phyloP scores from a whole-genome alignment of 2,329 filamentous ascomycete species.

The Diplocarpon rosae region DNA sequence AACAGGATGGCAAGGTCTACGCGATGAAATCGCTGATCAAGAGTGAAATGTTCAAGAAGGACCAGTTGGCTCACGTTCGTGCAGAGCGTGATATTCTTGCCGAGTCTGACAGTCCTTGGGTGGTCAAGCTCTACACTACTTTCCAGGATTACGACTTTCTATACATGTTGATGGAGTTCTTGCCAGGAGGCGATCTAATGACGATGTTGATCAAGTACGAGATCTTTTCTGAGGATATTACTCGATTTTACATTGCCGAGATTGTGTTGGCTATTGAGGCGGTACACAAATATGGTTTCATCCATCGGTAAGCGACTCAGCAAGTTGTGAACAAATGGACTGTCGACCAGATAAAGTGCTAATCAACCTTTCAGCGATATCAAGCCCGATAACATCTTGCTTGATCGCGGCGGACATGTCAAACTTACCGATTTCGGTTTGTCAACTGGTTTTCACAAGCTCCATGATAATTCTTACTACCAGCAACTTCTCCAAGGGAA shows the following conservation, averaged over 20 bases:
- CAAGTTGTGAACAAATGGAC: background rate
- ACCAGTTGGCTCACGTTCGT: constrained; percentile 93
- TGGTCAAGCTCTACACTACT: constrained; percentile 95
- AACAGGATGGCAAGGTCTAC: constrained; percentile 92
- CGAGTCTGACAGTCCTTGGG: constrained; percentile 98
- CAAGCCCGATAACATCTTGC: constrained; percentile 96
- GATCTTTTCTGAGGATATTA: constrained; percentile 98
- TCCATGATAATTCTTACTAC: constrained; percentile 97
- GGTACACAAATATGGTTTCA: constrained; percentile 94
- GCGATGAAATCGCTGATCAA: constrained; percentile 98
- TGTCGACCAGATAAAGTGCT: background rate
- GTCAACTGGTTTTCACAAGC: constrained; percentile 94
- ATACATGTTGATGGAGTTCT: constrained; percentile 99
- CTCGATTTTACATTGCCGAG: constrained; percentile 97
- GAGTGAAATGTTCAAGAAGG: constrained; percentile 99
- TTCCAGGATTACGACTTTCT: constrained; percentile 95
- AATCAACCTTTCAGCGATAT: constrained; percentile 58
- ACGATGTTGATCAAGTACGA: constrained; percentile 99
- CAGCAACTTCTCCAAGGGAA: constrained; percentile 83
- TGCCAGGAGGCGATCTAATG: constrained; percentile 97
- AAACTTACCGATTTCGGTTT: constrained; percentile 97
- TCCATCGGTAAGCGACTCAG: constrained; percentile 68
- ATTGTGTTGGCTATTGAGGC: constrained; percentile 97
- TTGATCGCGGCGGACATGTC: constrained; percentile 91
- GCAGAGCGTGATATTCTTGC: constrained; percentile 96